Percentiles rank a stretch among this genome's conserved stretches.
phyloP scores from a whole-genome alignment of 768 basidiomycete species.

The Mycena crocata region DNA sequence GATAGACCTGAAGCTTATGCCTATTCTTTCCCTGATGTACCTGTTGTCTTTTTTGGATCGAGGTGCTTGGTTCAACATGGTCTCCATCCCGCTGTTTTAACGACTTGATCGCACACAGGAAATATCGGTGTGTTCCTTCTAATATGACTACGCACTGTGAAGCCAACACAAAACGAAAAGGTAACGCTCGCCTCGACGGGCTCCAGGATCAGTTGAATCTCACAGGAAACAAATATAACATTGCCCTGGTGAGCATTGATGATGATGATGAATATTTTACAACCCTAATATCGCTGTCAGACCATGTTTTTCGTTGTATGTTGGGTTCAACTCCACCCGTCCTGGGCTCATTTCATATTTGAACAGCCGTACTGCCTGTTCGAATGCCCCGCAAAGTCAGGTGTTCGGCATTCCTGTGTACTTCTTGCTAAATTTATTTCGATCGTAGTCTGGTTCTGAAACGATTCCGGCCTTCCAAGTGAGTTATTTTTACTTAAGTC shows the following conservation, averaged over 20 bases:
- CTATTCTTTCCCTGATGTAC: constrained; percentile 71
- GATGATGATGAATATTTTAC: constrained; percentile 14
- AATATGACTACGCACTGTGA: neutral
- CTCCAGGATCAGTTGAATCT: constrained; percentile 66
- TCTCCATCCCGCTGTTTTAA: neutral
- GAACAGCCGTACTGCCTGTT: constrained; percentile 68
- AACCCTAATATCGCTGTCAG: constrained; percentile 43
- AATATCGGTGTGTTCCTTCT: constrained; percentile 61
- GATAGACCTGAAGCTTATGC: constrained; percentile 68
- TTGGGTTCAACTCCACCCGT: neutral
- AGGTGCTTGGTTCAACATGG: constrained; percentile 49
- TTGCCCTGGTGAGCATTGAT: constrained; percentile 61
- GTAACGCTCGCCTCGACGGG: too few species aligned
- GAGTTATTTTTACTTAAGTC: constrained; percentile 27
- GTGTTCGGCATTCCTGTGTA: neutral
- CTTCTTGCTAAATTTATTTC: constrained; percentile 22
- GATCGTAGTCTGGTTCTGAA: constrained; percentile 64
- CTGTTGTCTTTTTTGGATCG: constrained; percentile 74
- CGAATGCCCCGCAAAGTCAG: constrained; percentile 80
- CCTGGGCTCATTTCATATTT: neutral
- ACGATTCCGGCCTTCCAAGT: constrained; percentile 73
- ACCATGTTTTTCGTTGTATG: constrained; percentile 79
- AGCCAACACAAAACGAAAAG: constrained; percentile 68
- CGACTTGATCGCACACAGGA: constrained; percentile 45
- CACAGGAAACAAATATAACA: constrained; percentile 71